Evolutionary conservation across 768 basidiomycete genomes (phyloP), one percentile per base, ranked within the genome.

Genomic region (Lepiota venenata): DNA sequence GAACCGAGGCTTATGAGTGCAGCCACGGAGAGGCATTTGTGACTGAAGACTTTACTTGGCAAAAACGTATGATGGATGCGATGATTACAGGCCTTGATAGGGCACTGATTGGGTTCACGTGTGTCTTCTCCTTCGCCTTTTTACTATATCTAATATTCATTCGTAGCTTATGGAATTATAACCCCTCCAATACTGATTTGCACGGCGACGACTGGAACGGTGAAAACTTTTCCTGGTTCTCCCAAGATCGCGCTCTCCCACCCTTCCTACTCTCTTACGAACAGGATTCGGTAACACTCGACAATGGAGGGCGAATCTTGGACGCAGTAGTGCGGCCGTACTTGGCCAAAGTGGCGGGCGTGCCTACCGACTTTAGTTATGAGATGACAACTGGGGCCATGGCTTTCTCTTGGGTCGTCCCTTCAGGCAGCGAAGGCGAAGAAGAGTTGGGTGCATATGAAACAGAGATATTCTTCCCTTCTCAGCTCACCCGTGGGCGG

Each of bases 171-270:
- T 98, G 96, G 96, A 93, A 91, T 56, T 98, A 97, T 67, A 97
- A 98, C 63, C 89, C 95, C 0, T 73, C 78, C 48, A 98, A 98
- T 69, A 77, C 80, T 37, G 94, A 98, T 66, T 61, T 68, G 15
- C 61, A 69, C 21, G 96, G 96, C 14, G 95, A 98, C 65, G 70
- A 85, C 65, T 97, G 95, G 95, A 96, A 95, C 61, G 92, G 90
- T 50, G 95, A 99, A 69, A 97, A 95, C 71, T 98, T 99, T 66
- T 93, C 92, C 1, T 97, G 92, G 91, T 98, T 93, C 78, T 84
- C 84, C 62, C 71, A 73, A 40, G 70, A 67, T 35, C 82, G 86
- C 14, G 83, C 79, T 1, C 71, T 83, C 47, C 87, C 80, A 1
- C 63, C 76, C 0, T 78, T 78, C 0, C 64, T 83, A 38, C 73